phyloP scores from a whole-genome alignment of 352 stramenopile genomes.

The Ophiocytium majus region DNA sequence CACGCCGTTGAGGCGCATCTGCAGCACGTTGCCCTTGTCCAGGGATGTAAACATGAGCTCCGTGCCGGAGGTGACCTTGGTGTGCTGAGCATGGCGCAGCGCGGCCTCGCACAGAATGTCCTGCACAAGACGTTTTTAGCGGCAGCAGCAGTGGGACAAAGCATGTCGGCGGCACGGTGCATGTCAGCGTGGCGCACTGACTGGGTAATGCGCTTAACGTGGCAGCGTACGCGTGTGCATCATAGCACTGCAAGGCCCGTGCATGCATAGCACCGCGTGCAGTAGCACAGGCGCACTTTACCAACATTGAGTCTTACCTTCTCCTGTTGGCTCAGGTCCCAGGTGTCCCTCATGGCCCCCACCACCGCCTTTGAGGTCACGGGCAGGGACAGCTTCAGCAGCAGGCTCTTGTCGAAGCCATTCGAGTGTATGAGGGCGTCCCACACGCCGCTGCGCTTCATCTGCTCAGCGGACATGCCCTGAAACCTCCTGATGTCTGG shows the following conservation, averaged over 20 bases:
- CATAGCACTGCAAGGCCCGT: no score
- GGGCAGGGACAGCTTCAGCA: background rate
- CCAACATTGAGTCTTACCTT: background rate
- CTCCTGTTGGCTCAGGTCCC: slow-evolving; percentile 1
- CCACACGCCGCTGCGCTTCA: background rate
- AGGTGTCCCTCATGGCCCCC: background rate
- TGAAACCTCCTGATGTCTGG: background rate
- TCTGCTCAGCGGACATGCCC: background rate
- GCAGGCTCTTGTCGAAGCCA: background rate
- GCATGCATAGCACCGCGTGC: no score
- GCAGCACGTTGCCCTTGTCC: background rate
- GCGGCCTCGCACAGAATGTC: background rate
- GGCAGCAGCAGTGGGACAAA: no score
- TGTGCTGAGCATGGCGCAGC: background rate
- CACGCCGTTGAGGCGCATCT: slow-evolving; percentile 2
- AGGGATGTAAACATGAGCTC: slow-evolving; percentile 13
- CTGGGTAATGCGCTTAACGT: no score
- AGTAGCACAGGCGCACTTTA: no score
- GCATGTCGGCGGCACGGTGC: no score
- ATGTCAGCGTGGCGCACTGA: no score
- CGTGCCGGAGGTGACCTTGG: background rate
- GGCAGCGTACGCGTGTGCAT: no score
- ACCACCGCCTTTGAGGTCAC: background rate
- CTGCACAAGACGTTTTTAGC: no score
- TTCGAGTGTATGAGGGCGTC: background rate